phyloP scores from a whole-genome alignment of 208 protist species.

The Wallacemonas rigidus region DNA sequence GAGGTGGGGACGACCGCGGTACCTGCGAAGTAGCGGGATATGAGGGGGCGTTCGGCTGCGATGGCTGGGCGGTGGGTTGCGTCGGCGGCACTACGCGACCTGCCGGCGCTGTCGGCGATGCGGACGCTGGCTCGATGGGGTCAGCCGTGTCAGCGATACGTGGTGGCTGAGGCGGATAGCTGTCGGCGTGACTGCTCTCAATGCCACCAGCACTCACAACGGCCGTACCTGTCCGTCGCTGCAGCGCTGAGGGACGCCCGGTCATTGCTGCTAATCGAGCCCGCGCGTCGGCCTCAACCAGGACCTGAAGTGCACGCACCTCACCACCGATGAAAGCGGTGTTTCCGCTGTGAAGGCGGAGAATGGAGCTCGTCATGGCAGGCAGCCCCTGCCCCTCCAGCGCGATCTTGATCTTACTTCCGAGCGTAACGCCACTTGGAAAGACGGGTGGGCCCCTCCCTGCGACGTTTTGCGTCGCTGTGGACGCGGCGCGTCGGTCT shows the following conservation, averaged over 20 bases:
- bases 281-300: constrained; percentile 40
- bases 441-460: constrained; percentile 26
- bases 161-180: neutral
- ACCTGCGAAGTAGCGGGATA: neutral
- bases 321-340: constrained; percentile 52
- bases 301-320: constrained; percentile 51
- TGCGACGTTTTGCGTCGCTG: neutral
- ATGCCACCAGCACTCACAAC: neutral
- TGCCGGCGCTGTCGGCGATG: neutral
- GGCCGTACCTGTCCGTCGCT: neutral
- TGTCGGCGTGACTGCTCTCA: neutral
- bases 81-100: neutral
- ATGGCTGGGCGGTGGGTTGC: neutral
- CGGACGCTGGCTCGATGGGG: no score
- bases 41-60: neutral
- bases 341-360: constrained; percentile 52
- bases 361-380: constrained; percentile 37
- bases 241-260: constrained; percentile 36
- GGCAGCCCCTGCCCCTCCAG: neutral
- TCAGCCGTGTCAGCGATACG: neutral
- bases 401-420: constrained; percentile 51
- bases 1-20: constrained; percentile 3
- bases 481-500: constrained; percentile 18
- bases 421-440: constrained; percentile 48
- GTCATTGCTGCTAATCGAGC: constrained; percentile 37